Conservation (phyloP, 164 flowering plant species). For the Nymphaea colorata region DNA sequence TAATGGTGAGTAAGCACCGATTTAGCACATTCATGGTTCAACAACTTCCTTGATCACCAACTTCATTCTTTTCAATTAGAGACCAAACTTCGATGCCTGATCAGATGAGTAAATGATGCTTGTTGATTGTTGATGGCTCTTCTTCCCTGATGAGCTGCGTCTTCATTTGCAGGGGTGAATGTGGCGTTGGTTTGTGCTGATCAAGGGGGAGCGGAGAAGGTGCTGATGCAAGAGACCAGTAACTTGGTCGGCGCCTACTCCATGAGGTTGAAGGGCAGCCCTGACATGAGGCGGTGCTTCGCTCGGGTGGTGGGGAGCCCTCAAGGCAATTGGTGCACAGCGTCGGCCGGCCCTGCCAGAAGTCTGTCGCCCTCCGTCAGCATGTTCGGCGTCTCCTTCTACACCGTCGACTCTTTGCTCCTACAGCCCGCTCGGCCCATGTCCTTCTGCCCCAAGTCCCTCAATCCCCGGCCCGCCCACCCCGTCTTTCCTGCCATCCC, state of each 20-base stretch:
- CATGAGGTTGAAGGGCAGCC: conserved; percentile 11
- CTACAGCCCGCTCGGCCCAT: conserved; percentile 73
- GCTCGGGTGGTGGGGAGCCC: conserved; percentile 40
- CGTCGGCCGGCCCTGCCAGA: conserved; percentile 51
- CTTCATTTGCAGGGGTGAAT: conserved; percentile 40
- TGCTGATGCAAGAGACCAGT: conserved; percentile 51
- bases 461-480: conserved; percentile 11
- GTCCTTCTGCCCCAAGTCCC: conserved; percentile 51
- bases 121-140: neutral
- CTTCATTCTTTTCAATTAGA: neutral
- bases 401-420: conserved; percentile 50
- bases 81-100: neutral
- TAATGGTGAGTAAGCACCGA: conserved; percentile 22
- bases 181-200: conserved; percentile 52
- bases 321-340: conserved; percentile 28
- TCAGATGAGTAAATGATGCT: neutral
- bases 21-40: too few species aligned
- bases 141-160: too few species aligned
- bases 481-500: conserved; percentile 17
- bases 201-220: conserved; percentile 35
- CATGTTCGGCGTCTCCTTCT: conserved; percentile 53
- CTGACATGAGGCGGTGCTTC: conserved; percentile 51
- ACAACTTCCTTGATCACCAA: neutral
- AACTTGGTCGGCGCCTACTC: conserved; percentile 58
- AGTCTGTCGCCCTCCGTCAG: conserved; percentile 34